phyloP scores from a whole-genome alignment of 306 rosid genomes.

The Acacia melanoxylon region DNA sequence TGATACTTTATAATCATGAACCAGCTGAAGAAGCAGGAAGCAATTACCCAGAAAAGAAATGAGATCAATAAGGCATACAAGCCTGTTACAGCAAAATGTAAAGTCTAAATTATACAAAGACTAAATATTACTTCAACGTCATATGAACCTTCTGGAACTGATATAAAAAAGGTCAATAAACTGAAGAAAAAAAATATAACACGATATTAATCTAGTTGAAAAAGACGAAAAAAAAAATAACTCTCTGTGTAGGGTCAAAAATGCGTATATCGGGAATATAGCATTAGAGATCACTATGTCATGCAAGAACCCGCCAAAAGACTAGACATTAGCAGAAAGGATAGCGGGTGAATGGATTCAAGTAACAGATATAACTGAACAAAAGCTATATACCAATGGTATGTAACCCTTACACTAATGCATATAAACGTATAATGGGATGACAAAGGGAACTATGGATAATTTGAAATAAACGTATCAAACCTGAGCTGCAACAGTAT shows the following conservation, averaged over 20 bases:
- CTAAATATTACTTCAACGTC: background rate
- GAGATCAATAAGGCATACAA: background rate
- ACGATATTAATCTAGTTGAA: background rate
- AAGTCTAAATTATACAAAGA: background rate
- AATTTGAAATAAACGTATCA: background rate
- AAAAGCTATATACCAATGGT: conserved; percentile 1
- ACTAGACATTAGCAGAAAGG: background rate
- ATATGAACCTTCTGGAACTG: background rate
- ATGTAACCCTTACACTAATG: background rate
- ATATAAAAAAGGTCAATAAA: background rate
- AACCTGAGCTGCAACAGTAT: conserved; percentile 99
- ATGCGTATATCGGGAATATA: background rate
- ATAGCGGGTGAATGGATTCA: background rate
- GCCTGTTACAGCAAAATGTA: conserved; percentile 1
- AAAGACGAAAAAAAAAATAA: background rate
- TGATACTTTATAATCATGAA: background rate
- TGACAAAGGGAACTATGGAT: background rate
- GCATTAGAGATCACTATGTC: background rate
- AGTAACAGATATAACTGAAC: background rate
- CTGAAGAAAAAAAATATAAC: background rate
- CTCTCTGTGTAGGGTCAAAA: background rate
- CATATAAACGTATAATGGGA: background rate
- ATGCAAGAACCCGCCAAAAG: background rate
- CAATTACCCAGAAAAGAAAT: background rate
- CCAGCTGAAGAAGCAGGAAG: conserved; percentile 3